These are phyloP conservation scores for Dryadomyces quercivorus DNA, from an alignment of 2,329 filamentous ascomycete species.

Conservation along the genomic window DNA sequence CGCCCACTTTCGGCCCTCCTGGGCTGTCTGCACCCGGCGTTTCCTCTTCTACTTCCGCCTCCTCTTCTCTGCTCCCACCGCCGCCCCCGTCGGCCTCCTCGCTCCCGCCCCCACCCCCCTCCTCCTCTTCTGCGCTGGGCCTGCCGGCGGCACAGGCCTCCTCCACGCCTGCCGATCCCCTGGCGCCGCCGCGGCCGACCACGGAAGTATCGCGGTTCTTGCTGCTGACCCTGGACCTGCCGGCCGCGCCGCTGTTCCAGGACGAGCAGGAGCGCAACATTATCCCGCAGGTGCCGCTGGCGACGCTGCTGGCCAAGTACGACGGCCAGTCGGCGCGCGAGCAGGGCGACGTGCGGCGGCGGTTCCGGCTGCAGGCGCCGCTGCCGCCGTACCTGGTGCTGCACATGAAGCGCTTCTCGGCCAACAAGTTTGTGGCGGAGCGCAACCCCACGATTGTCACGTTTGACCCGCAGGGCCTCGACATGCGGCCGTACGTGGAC, in stretches of 20 bases:
- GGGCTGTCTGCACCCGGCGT: background rate
- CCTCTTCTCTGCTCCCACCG: background rate
- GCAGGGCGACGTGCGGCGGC: slow-evolving; percentile 73
- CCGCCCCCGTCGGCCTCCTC: background rate
- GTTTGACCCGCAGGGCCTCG: slow-evolving; percentile 71
- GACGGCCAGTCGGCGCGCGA: slow-evolving; percentile 82
- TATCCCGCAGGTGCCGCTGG: slow-evolving; percentile 82
- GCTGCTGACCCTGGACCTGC: slow-evolving; percentile 86
- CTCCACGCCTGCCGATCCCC: background rate
- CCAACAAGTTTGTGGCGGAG: slow-evolving; percentile 93
- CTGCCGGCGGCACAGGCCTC: background rate
- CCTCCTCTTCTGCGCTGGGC: background rate
- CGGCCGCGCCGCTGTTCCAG: slow-evolving; percentile 86
- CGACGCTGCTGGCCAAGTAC: slow-evolving; percentile 79
- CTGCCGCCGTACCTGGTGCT: slow-evolving; percentile 84
- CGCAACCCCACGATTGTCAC: slow-evolving; percentile 97
- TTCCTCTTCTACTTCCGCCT: background rate
- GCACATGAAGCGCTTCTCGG: slow-evolving; percentile 93
- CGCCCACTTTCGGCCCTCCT: background rate
- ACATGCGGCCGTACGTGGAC: slow-evolving; percentile 85
- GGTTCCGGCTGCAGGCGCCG: slow-evolving; percentile 81
- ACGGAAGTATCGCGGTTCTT: slow-evolving; percentile 70
- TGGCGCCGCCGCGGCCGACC: slow-evolving; percentile 38
- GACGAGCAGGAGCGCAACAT: slow-evolving; percentile 91
- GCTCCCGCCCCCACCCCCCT: background rate